A percentile compares a stretch with the other conserved stretches of the same genome.
Evolutionary conservation across 495 filamentous ascomycete genomes (phyloP).

Genomic region (Darksidea phi): DNA sequence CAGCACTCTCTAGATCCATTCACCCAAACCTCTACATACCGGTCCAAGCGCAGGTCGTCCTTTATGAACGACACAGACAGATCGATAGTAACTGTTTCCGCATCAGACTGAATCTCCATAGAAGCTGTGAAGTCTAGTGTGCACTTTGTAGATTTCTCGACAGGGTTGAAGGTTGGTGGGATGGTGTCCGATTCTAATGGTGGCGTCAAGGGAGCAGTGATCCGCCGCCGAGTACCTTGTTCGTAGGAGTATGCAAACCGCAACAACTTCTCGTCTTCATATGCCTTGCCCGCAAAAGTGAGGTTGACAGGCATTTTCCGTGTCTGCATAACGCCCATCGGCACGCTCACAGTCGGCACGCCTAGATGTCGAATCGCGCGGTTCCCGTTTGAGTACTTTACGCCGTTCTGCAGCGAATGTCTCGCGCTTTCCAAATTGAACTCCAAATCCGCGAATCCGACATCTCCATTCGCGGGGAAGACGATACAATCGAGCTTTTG

Average conservation of each 20-base stretch:
- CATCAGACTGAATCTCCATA: neutral
- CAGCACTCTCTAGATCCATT: neutral
- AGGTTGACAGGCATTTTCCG: conserved; percentile 41
- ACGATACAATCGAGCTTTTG: conserved; percentile 34
- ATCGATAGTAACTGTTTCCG: neutral
- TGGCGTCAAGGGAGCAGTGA: neutral
- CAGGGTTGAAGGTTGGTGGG: neutral
- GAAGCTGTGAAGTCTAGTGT: neutral
- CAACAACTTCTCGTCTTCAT: conserved; percentile 38
- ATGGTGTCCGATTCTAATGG: neutral
- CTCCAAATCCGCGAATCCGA: conserved; percentile 39
- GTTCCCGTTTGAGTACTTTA: conserved; percentile 43
- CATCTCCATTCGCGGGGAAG: conserved; percentile 41
- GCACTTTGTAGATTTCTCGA: neutral
- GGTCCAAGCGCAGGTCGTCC: neutral
- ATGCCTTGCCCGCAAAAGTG: conserved; percentile 41
- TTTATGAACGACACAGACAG: neutral
- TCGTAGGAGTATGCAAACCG: conserved; percentile 41
- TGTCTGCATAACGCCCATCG: conserved; percentile 36
- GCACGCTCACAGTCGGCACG: conserved; percentile 40
- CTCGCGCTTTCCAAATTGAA: conserved; percentile 31
- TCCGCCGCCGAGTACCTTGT: conserved; percentile 19
- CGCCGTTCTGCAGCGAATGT: conserved; percentile 38
- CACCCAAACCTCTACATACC: neutral
- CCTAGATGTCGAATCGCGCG: conserved; percentile 41